A percentile compares a stretch with the other conserved stretches of the same genome.
Conservation (phyloP, 1,284 basidiomycete genomes). For the Irpex sp. region DNA sequence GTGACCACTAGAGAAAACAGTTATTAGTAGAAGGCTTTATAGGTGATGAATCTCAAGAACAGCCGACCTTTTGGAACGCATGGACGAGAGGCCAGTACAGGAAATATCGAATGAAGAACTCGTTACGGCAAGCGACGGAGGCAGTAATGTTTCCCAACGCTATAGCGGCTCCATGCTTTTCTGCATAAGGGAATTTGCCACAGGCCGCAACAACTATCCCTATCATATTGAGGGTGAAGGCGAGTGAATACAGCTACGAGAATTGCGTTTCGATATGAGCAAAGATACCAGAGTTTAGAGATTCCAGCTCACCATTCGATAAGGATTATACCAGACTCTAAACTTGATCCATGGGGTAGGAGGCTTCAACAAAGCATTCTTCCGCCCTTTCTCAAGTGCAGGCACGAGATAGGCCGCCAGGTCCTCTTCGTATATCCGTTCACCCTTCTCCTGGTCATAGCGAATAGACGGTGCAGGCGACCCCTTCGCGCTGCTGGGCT, state of each 20-base stretch:
- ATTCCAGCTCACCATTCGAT: constrained; percentile 9
- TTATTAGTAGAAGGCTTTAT: too few species aligned
- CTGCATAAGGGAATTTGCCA: constrained; percentile 15
- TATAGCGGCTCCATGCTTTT: constrained; percentile 16
- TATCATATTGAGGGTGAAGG: constrained; percentile 19
- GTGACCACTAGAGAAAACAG: too few species aligned
- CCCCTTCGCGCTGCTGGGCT: background rate
- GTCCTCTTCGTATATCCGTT: constrained; percentile 2
- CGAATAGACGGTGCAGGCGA: constrained; percentile 1
- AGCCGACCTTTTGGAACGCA: constrained; percentile 22
- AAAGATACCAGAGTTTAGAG: background rate
- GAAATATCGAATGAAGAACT: constrained; percentile 20
- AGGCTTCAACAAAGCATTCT: constrained; percentile 12
- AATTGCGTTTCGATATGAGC: background rate
- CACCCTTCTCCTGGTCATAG: constrained; percentile 12
- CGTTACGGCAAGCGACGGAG: constrained; percentile 22
- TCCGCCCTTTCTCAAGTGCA: constrained; percentile 9
- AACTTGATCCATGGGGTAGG: constrained; percentile 7
- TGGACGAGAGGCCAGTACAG: constrained; percentile 21
- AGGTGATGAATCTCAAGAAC: too few species aligned
- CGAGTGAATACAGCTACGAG: constrained; percentile 11
- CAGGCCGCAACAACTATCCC: constrained; percentile 17
- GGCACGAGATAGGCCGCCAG: constrained; percentile 10
- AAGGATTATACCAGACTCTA: constrained; percentile 13
- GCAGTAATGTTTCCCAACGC: constrained; percentile 20